Evolutionary conservation across 331 rosid species (phyloP).

Genomic region (Acacia pycnantha): DNA sequence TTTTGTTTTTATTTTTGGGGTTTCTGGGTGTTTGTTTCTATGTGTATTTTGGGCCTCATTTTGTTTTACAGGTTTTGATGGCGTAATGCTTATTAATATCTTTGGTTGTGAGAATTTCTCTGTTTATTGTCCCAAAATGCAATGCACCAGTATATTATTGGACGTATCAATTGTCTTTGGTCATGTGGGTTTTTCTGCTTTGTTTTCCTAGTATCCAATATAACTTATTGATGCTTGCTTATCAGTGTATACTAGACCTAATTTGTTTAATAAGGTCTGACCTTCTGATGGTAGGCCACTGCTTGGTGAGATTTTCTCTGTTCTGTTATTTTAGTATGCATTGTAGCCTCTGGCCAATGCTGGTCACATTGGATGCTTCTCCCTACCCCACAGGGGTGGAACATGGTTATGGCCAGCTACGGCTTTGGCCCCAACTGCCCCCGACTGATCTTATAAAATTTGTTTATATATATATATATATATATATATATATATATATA

Average conservation of each 20-base stretch:
- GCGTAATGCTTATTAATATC: neutral
- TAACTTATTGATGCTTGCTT: neutral
- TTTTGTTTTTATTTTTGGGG: neutral
- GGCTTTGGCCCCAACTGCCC: no score
- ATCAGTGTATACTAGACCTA: neutral
- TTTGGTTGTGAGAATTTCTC: constrained; percentile 19
- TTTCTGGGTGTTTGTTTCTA: neutral
- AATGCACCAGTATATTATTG: neutral
- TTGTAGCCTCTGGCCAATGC: neutral
- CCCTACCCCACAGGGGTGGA: no score
- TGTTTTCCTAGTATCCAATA: constrained; percentile 13
- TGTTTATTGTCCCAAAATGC: constrained; percentile 8
- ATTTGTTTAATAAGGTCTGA: neutral
- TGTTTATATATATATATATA: no score
- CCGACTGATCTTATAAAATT: no score
- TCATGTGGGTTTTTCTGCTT: constrained; percentile 15
- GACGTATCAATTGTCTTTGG: neutral
- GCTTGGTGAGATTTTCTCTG: neutral
- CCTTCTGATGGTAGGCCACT: neutral
- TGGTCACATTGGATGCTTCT: constrained; percentile 13
- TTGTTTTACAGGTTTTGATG: constrained; percentile 3
- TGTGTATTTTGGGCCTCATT: constrained; percentile 24
- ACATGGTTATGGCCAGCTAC: no score
- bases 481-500: no score
- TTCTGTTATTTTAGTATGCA: neutral